A percentile compares a stretch with the other conserved stretches of the same genome.
These are phyloP conservation scores for Neurospora tetraspora DNA, from an alignment of 495 filamentous ascomycete species.

Conservation along the genomic window DNA sequence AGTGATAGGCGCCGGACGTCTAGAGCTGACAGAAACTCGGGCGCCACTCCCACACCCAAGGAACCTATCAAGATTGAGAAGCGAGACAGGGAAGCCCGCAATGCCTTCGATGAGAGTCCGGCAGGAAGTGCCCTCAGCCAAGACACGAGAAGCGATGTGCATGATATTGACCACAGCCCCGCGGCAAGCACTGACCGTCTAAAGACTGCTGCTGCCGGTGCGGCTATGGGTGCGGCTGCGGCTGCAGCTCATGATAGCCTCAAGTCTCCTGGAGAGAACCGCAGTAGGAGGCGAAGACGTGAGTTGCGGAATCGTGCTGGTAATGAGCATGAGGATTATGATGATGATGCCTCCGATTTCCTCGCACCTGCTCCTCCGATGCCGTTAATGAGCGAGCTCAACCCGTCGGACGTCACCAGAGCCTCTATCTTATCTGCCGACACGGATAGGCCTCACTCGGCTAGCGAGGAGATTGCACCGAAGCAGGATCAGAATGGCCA, in stretches of 20 bases:
- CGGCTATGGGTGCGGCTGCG: conserved; percentile 22
- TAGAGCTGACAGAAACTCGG: conserved; percentile 16
- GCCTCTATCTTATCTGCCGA: conserved; percentile 80
- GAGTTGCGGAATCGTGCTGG: conserved; percentile 30
- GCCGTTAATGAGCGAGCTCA: conserved; percentile 75
- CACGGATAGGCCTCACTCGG: conserved; percentile 59
- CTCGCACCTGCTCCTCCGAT: conserved; percentile 52
- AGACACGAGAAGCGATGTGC: conserved; percentile 26
- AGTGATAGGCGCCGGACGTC: conserved; percentile 35
- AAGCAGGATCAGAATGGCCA: conserved; percentile 2
- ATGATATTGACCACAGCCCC: conserved; percentile 31
- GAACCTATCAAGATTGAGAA: conserved; percentile 29
- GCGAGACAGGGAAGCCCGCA: conserved; percentile 45
- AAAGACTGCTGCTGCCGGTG: conserved; percentile 27
- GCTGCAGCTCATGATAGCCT: conserved; percentile 22
- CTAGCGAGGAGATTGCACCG: conserved; percentile 44
- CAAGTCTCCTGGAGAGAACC: conserved; percentile 33
- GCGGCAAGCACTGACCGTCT: conserved; percentile 28
- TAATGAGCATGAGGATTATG: conserved; percentile 21
- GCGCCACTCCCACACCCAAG: conserved; percentile 16
- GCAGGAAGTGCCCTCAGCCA: conserved; percentile 33
- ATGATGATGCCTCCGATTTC: conserved; percentile 31
- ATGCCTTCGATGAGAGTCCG: conserved; percentile 46
- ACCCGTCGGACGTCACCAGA: conserved; percentile 76
- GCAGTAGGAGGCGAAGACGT: conserved; percentile 32